phyloP scores from a whole-genome alignment of 805 yeast species.

The Ogataea chonburiensis region DNA sequence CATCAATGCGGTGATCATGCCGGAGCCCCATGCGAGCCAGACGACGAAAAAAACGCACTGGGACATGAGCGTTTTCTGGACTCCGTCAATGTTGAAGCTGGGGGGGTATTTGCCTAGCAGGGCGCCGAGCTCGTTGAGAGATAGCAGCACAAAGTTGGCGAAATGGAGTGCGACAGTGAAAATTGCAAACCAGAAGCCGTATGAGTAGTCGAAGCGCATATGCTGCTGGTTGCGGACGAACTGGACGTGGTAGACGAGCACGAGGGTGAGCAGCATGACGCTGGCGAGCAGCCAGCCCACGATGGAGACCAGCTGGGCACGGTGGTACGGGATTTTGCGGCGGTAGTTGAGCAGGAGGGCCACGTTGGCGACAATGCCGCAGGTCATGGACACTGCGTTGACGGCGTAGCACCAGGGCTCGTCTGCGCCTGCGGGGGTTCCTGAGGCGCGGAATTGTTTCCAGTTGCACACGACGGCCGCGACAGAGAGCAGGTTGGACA shows the following conservation, averaged over 20 bases:
- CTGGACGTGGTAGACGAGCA: constrained; percentile 35
- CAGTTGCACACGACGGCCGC: constrained; percentile 71
- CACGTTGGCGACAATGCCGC: constrained; percentile 68
- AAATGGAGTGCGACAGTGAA: constrained; percentile 64
- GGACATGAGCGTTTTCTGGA: constrained; percentile 72
- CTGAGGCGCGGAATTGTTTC: constrained; percentile 36
- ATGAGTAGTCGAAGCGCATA: constrained; percentile 37
- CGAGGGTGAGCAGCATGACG: constrained; percentile 47
- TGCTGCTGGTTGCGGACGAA: constrained; percentile 23
- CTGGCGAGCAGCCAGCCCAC: constrained; percentile 64
- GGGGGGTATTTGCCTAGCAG: constrained; percentile 61
- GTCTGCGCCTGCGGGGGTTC: constrained; percentile 33
- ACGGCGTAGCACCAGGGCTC: constrained; percentile 46
- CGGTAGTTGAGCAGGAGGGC: constrained; percentile 72
- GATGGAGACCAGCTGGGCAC: constrained; percentile 62
- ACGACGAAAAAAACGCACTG: constrained; percentile 62
- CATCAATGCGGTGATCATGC: constrained; percentile 47
- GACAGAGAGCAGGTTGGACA: constrained; percentile 71
- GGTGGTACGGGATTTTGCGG: constrained; percentile 52
- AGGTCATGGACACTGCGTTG: constrained; percentile 59
- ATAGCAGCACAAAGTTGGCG: constrained; percentile 50
- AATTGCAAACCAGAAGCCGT: constrained; percentile 80
- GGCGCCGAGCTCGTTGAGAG: constrained; percentile 64
- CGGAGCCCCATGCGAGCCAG: constrained; percentile 76
- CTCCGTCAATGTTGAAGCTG: constrained; percentile 59